phyloP scores from a whole-genome alignment of 805 yeast species.

The Starmerella davenportii region DNA sequence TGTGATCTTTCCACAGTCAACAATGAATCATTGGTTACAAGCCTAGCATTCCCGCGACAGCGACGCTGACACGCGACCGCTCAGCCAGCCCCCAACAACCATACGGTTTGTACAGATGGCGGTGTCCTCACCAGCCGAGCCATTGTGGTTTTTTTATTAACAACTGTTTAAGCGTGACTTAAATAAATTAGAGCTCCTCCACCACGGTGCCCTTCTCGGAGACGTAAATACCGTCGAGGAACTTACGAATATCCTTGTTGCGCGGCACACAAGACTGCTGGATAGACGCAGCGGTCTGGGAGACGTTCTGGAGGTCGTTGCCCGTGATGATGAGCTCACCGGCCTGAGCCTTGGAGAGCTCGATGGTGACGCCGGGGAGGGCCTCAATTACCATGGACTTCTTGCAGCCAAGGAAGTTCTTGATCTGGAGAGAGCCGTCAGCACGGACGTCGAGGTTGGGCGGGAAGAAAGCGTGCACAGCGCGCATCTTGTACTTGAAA shows the following conservation, averaged over 20 bases:
- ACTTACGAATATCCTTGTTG: constrained; percentile 99
- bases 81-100: no score
- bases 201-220: constrained; percentile 83
- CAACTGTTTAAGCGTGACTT: not conserved
- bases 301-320: constrained; percentile 92
- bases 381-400: constrained; percentile 77
- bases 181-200: constrained; percentile 31
- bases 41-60: no score
- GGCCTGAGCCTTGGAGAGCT: constrained; percentile 67
- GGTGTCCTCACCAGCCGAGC: constrained; percentile 16
- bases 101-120: constrained; percentile 1
- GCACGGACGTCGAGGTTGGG: constrained; percentile 88
- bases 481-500: constrained; percentile 98
- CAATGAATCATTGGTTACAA: no score
- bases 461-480: constrained; percentile 99
- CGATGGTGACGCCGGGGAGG: constrained; percentile 76
- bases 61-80: no score
- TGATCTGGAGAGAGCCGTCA: constrained; percentile 72
- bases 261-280: constrained; percentile 97
- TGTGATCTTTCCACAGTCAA: no score
- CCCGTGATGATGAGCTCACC: constrained; percentile 88
- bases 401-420: constrained; percentile 99
- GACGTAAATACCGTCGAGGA: constrained; percentile 99
- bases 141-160: constrained; percentile 3
- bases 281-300: constrained; percentile 96